phyloP scores from a whole-genome alignment of 2,329 filamentous ascomycete species.

The Zymoseptoria brevis region DNA sequence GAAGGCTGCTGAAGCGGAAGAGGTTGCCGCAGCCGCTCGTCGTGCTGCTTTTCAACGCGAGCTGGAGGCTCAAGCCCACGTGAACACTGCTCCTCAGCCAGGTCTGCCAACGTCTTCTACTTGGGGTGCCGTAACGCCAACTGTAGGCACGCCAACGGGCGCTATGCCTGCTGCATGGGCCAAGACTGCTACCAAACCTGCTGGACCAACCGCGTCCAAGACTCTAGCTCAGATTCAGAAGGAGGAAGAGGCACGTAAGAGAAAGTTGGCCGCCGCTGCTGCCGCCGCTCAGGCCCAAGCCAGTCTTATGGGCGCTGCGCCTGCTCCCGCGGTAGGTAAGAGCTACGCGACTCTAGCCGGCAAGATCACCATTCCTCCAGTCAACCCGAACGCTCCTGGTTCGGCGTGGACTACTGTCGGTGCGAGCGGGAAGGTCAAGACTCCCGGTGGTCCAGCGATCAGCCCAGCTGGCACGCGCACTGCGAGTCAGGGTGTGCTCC shows the following conservation, averaged over 20 bases:
- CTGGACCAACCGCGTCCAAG: slow-evolving; percentile 57
- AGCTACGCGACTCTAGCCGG: slow-evolving; percentile 91
- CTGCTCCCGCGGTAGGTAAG: slow-evolving; percentile 55
- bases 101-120: slow-evolving; percentile 82
- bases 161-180: slow-evolving; percentile 52
- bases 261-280: slow-evolving; percentile 53
- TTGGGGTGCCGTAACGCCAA: slow-evolving; percentile 72
- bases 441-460: slow-evolving; percentile 53
- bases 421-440: slow-evolving; percentile 83
- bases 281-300: slow-evolving; percentile 38
- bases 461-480: slow-evolving; percentile 40
- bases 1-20: slow-evolving; percentile 83
- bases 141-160: slow-evolving; percentile 52
- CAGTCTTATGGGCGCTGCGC: slow-evolving; percentile 34
- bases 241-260: slow-evolving; percentile 87
- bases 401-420: slow-evolving; percentile 92
- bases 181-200: slow-evolving; percentile 52
- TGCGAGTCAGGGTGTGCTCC: slow-evolving; percentile 38
- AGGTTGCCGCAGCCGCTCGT: slow-evolving; percentile 67
- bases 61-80: slow-evolving; percentile 53
- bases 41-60: slow-evolving; percentile 77
- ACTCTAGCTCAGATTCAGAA: slow-evolving; percentile 93
- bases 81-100: slow-evolving; percentile 43
- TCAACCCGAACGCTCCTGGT: slow-evolving; percentile 37
- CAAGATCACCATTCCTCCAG: slow-evolving; percentile 49